phyloP scores from a whole-genome alignment of 2,329 filamentous ascomycete species.

The Xylariaceae sp. region DNA sequence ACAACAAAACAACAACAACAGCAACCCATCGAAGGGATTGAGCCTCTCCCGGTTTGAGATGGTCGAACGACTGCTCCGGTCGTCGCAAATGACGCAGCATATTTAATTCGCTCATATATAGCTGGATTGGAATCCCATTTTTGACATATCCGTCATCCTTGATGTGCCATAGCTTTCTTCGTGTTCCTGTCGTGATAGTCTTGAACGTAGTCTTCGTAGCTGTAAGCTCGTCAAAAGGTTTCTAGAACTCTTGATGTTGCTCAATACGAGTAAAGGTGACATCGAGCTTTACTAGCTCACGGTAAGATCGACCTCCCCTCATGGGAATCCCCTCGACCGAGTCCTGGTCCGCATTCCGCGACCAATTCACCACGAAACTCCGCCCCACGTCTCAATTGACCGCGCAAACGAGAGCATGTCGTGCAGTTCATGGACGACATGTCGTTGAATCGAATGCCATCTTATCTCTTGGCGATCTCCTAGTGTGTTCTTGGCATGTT shows the following conservation, averaged over 20 bases:
- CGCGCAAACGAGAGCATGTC: neutral
- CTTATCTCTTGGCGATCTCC: conserved; percentile 31
- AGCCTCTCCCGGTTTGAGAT: neutral
- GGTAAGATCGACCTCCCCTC: neutral
- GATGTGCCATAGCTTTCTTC: neutral
- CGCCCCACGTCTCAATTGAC: neutral
- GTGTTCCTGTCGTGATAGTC: neutral
- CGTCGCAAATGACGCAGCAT: neutral
- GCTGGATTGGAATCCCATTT: neutral
- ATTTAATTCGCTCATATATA: neutral
- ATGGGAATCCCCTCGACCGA: no score
- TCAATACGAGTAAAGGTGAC: neutral
- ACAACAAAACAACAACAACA: neutral
- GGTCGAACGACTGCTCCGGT: neutral
- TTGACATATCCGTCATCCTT: neutral
- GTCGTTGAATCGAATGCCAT: conserved; percentile 20
- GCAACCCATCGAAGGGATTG: neutral
- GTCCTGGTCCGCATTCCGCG: neutral
- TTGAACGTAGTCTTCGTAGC: neutral
- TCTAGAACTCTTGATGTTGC: no score
- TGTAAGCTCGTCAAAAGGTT: neutral
- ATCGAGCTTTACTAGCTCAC: neutral
- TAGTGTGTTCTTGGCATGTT: neutral
- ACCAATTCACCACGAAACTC: neutral
- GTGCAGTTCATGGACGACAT: conserved; percentile 1